Evolutionary conservation across 345 rosid genomes (phyloP).

Genomic region (Ailanthus altissimus): DNA sequence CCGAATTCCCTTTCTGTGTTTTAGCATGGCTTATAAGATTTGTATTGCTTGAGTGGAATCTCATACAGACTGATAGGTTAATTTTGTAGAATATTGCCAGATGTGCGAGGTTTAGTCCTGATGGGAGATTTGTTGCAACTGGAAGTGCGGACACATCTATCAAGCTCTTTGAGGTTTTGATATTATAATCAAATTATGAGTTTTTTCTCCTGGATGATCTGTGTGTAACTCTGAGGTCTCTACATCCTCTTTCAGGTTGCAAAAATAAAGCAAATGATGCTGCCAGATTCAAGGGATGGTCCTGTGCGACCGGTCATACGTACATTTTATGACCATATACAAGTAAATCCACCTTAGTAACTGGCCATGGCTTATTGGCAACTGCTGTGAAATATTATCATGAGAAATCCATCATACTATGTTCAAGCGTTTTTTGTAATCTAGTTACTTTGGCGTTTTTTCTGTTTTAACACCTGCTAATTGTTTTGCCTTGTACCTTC

Average conservation of each 20-base stretch:
- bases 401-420: background rate
- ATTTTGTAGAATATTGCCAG: conserved; percentile 68
- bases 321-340: conserved; percentile 81
- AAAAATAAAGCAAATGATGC: conserved; percentile 84
- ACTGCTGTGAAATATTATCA: background rate
- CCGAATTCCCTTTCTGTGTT: background rate
- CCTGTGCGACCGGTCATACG: conserved; percentile 71
- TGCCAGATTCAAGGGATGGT: conserved; percentile 60
- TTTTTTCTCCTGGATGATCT: background rate
- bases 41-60: background rate
- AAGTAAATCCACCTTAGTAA: conserved; percentile 40
- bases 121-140: conserved; percentile 81
- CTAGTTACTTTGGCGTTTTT: background rate
- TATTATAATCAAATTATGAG: background rate
- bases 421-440: background rate
- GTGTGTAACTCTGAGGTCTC: background rate
- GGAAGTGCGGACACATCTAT: conserved; percentile 88
- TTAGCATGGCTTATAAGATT: background rate
- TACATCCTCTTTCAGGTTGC: conserved; percentile 47
- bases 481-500: background rate
- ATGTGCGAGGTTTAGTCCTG: conserved; percentile 87
- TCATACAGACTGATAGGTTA: conserved; percentile 21
- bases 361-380: conserved; percentile 11
- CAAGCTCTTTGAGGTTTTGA: conserved; percentile 78
- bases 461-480: background rate